Base-by-base conservation (phyloP, 73 alveolate species). In the Paraurostyla sp. region DNA sequence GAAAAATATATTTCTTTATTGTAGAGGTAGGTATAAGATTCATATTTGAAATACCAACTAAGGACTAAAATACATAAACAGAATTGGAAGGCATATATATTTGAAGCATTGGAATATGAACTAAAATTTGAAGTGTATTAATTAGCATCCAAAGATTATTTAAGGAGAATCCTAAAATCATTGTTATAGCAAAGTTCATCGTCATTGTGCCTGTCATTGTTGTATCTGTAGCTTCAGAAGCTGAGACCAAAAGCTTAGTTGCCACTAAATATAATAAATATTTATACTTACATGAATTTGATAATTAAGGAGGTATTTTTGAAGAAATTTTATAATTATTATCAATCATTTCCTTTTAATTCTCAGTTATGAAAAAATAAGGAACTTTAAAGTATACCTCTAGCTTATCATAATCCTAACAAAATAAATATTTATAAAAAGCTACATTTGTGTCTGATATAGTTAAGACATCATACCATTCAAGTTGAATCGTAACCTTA, bases 71-170 rank as follows among this genome's bases (percentile, higher is more conserved):
- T 16, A 50, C 20, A 29, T 48, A 23, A 25, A 73, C 22, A 45
- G 48, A 20, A 73, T 73, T 73, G 13, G 87, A 48, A 15, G 87
- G 87, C n/a, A 73, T 18, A 13, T 45, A 15, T 6, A 73, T 73
- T 40, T 46, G 11, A 20, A 73, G 52, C 18, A 73, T 9, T 45
- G 87, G 87, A 0, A 73, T 6, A 48, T 73, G 68, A 4, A 50
- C 71, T 57, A 73, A 25, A 6, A 73, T 48, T 48, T 73, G 33
- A 43, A 73, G 32, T 4, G 87, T 73, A 35, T 73, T 73, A 16
- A 73, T 3, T 13, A 73, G 71, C 87, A 73, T 73, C 87, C 87
- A 73, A 13, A 73, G 42, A 48, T 73, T 73, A 6, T 73, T 73
- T 15, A 73, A 48, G 13, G 87, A 73, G 23, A 73, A 20, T 4